Conservation (phyloP, 768 basidiomycete species). For the Crucibulum laeve region DNA sequence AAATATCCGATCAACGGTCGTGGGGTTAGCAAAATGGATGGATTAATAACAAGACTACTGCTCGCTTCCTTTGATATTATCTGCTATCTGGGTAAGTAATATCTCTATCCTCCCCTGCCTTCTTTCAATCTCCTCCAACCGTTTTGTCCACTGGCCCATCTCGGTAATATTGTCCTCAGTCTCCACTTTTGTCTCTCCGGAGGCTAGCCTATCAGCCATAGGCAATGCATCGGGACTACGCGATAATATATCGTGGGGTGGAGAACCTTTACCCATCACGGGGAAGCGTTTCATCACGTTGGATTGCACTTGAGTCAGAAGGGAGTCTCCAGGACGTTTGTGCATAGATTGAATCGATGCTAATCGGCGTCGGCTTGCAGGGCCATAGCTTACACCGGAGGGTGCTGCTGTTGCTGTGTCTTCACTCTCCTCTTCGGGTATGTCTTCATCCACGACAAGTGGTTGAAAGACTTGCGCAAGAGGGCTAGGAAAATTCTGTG, state of each 20-base stretch:
- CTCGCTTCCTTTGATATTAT: slow-evolving; percentile 14
- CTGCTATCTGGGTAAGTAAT: slow-evolving; percentile 33
- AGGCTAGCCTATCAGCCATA: not conserved
- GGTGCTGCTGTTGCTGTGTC: slow-evolving; percentile 9
- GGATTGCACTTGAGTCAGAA: slow-evolving; percentile 10
- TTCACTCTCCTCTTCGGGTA: slow-evolving; percentile 22
- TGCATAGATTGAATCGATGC: slow-evolving; percentile 28
- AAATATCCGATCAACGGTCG: too few relatives aligned
- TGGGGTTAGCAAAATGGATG: too few relatives aligned
- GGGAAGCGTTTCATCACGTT: slow-evolving; percentile 19
- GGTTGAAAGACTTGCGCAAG: slow-evolving; percentile 76
- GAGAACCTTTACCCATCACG: slow-evolving; percentile 13
- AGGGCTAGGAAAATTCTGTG: slow-evolving; percentile 50
- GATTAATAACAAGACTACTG: not conserved
- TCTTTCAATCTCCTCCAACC: slow-evolving; percentile 33
- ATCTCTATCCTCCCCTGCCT: slow-evolving; percentile 43
- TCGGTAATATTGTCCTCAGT: slow-evolving; percentile 3
- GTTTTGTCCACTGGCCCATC: not conserved
- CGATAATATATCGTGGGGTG: slow-evolving; percentile 12
- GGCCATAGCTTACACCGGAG: slow-evolving; percentile 37
- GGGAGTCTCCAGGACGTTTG: slow-evolving; percentile 10
- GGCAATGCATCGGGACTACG: slow-evolving; percentile 6
- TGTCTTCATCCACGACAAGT: slow-evolving; percentile 48
- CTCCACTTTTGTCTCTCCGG: slow-evolving; percentile 14
- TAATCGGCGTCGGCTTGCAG: slow-evolving; percentile 35